Evolutionary conservation across 371 early-diverging fungal genomes (phyloP), one percentile per base, ranked within the genome.

Genomic region (Fennellomyces sp.): DNA sequence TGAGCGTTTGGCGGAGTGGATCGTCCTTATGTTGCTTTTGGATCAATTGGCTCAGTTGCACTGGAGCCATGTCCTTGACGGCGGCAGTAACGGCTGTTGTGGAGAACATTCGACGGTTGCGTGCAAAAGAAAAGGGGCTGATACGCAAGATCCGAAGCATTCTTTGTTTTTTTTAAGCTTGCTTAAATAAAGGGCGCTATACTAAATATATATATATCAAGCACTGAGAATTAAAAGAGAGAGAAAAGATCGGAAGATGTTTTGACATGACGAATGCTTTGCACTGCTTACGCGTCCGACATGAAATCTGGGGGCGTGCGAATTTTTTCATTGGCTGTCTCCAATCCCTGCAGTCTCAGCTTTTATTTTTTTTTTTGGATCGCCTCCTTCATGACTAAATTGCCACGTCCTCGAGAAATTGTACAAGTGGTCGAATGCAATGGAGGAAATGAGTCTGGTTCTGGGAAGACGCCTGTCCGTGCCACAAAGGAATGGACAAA

Each of bases 1-100:
- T 50, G 12, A 50, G 51, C 15, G 27, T 11, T 30, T 56, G 31
- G 25, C 42, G 56, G 26, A 59, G 51, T 33, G 56, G 65, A 49
- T 58, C 53, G 2, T 30, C 41, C 13, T 33, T 52, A 8, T 48
- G 54, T 23, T 64, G 52, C 13, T 58, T n/a, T 13, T 45, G 33
- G 31, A 64, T 27, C 12, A 54, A 11, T 15, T 52, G 52, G 23
- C 30, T 6, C 28, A 64, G 42, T 29, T 61, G 49, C 4, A 33
- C 6, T 1, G 48, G 42, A 13, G 45, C 36, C 5, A 61, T 47
- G 15, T 45, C 36, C n/a, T 55, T 52, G 28, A 61, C 61, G 15
- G 26, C 26, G 2, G 55, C 26, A 1, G 53, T 23, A n/a, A n/a
- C n/a, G n/a, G n/a, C n/a, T 12, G 53, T 17, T 23, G 19, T 23